Base-by-base conservation (phyloP, 1,284 basidiomycete genomes). In the Abortiporus biennis region DNA sequence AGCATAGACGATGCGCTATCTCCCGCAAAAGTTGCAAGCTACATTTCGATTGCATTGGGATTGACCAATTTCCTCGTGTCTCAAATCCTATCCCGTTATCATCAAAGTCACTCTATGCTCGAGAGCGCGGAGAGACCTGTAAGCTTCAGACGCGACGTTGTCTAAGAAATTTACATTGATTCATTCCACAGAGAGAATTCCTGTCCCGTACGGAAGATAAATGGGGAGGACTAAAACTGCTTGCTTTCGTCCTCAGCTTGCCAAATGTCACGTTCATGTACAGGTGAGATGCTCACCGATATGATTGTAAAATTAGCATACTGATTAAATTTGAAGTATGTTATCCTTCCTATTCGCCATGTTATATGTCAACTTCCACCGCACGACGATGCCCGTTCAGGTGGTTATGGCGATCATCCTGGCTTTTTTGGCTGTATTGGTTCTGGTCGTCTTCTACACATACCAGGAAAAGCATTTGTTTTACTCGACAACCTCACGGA, bases 1-100 rank as follows among this genome's bases (percentile, higher is more conserved):
- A 62, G 59, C 12, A n/a, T 21, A 30, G 13, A 6, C 16, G 1
- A 30, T 48, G n/a, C 49, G 53, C 12, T 53, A n/a, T n/a, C 45
- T 6, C 39, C 49, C 1, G 54, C 53, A 0, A 56, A 62, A 37
- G 51, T 59, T 15, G 35, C 54, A 20, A 54, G 52, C 45, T 62
- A 62, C 27, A 46, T 55, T 21, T 59, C 58, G 1, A 50, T 52
- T 0, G 34, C 57, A 13, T 44, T 57, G n/a, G 53, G 51, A 30
- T 42, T 62, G n/a, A 49, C 52, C 15, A 56, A 49, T 21, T 55
- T 54, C 33, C 43, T 60, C 16, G 40, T 56, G 3, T 51, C 49
- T 21, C 54, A 50, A 1, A 47, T 58, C 11, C 48, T 62, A 8
- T 34, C 45, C 1, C 50, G 48, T 4, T 52, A 55, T 21, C 58